Evolutionary conservation across 306 rosid species (phyloP), one percentile per base, ranked within the genome.

Genomic region (Prunus mira): DNA sequence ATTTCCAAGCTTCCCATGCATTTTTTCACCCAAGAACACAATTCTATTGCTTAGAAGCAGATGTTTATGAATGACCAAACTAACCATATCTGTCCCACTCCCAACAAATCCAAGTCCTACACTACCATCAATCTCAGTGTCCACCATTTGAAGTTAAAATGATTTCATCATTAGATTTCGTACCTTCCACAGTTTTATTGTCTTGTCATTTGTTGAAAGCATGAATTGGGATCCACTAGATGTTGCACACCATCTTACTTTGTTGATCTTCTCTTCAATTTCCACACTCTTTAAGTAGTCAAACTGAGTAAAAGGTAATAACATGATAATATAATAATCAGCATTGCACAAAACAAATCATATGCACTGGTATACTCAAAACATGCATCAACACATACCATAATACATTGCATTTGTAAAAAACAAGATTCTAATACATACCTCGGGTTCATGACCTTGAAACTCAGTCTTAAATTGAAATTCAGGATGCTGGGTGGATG

Each of bases 391-490:
- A 54, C n/a, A 13, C 38, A 0, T 20, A 15, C 43, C 19, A 6
- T 12, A 52, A 47, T n/a, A 65, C 20, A 15, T 24, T 14, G 64
- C 8, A 25, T 34, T n/a, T 32, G 20, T 5, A 3, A 67, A 54
- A 32, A 9, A 3, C 27, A 13, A 17, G 24, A 73, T 41, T 65
- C 51, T 3, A 50, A 51, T 73, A 46, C 82, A 45, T 75, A 80
- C 93, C 91, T 89, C 96, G 4, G 91, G 93, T 72, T 85, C 88
- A 60, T 91, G 93, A 58, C 93, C 85, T 78, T 88, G 91, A 83
- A 87, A 91, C 71, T 91, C 91, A 3, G 90, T 82, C 86, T 81
- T 89, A 69, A 80, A 89, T 20, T 68, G 90, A 61, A 69, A 87
- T 41, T 79, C 68, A 25, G 90, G 88, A 77, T 75, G 87, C 80